Evolutionary conservation across 1,139 yeast species (phyloP), one percentile per base, ranked within the genome.

Genomic region (Suhomyces ambrosiae): DNA sequence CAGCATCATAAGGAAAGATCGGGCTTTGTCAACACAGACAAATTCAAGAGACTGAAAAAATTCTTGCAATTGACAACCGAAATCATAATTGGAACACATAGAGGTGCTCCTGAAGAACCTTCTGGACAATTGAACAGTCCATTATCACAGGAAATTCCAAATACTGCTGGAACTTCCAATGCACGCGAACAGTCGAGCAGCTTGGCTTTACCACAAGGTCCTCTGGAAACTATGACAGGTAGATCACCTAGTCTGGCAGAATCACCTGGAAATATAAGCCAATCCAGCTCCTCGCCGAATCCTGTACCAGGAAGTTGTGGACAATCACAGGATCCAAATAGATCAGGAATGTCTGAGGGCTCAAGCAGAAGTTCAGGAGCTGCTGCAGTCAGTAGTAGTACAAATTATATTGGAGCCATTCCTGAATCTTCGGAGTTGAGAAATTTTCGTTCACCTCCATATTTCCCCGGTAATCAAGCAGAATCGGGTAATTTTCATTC

Each of bases 41-140:
- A 76, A 50, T 70, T 82, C 49, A 86, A 86, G 56, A 63, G 88
- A 40, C 74, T 80, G 66, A 80, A 81, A 47, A 86, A 88, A 52
- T 88, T 87, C 23, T 68, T 88, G 7, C 88, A 88, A 27, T 63
- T 87, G 48, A 86, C 90, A 37, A 76, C 87, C 1, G 96, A 86
- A 59, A 76, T 87, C 2, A 71, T 86, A 12, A 74, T 88, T 23
- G 97, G 97, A 5, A 88, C 95, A 0, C 81, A 75, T 50, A 65
- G 89, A 46, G 28, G 41, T 18, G 18, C 24, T 1, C 12, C 11
- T 2, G 15, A 11, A 11, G n/a, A 12, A 4, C 14, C 30, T 11
- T 12, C 30, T 5, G 13, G 12, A 10, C 21, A 11, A 4, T n/a
- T 23, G 6, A 23, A 7, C 8, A 23, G 30, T 7, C 25, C 30